Base-by-base conservation (phyloP, 164 flowering plant species). In the Liquidambar formosana region DNA sequence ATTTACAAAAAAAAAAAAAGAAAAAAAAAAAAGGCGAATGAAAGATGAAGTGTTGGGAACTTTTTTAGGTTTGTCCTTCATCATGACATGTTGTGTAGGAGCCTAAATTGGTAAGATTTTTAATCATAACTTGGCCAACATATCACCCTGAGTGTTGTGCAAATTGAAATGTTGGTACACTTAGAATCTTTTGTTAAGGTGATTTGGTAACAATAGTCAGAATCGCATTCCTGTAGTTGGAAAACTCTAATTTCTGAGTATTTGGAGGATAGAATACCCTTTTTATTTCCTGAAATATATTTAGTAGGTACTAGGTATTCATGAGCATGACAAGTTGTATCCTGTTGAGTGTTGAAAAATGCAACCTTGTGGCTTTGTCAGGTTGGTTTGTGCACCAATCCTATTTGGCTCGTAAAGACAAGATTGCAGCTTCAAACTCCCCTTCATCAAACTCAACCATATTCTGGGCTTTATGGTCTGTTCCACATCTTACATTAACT, bases 361-460 rank as follows among this genome's bases (percentile, higher is more conserved):
- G 25, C 57, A 47, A 62, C n/a, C n/a, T 62, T 73, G 10, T 75
- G 68, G 54, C 19, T 25, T 70, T 73, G 63, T 63, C 88, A 96
- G 98, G 99, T 93, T 58, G 89, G 82, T 74, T 71, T 93, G 49
- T 89, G 86, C 77, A 90, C 99, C 75, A 96, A 96, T 79, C 99
- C 99, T 53, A 54, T 96, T 74, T 96, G 99, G 98, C 91, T 96
- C 49, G 86, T 93, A 16, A 93, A 96, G 79, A 93, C 99, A 73
- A 92, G 99, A 77, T 75, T 96, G 82, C 99, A 93, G 84, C 97
- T 96, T 78, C 97, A 96, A 85, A 93, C 80, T 71, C 97, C 97
- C 59, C 87, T 88, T 74, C 84, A 89, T 75, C 90, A 85, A 73
- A 69, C 78, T 69, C 88, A 60, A 60, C 91, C 85, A 27, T 96